Conservation (phyloP, 2,329 filamentous ascomycete genomes). For the Talaromyces sp. region DNA sequence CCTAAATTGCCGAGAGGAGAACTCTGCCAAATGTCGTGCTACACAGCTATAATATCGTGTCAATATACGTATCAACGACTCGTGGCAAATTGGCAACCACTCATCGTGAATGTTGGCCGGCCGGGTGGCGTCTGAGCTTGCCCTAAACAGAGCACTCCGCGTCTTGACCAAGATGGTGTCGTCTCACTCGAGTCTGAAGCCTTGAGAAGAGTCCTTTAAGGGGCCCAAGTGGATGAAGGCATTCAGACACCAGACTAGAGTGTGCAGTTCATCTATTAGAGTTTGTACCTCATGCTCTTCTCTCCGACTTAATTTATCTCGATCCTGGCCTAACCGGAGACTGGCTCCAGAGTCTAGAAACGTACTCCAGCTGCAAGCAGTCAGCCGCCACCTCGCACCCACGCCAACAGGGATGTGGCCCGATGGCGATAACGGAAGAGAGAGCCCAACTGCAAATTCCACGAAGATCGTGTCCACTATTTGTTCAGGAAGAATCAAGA, state of each 20-base stretch:
- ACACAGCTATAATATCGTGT: not conserved
- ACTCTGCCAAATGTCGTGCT: not conserved
- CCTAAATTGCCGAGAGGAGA: not conserved
- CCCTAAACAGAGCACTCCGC: slow-evolving; percentile 3
- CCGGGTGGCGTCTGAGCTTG: slow-evolving; percentile 3
- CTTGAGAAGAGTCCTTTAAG: not conserved
- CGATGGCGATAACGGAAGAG: slow-evolving; percentile 1
- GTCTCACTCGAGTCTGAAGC: no score
- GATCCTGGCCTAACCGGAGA: no score
- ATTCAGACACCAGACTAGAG: not conserved
- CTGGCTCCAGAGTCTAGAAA: not conserved
- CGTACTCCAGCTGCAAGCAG: not conserved
- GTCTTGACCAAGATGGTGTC: not conserved
- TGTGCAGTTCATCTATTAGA: not conserved
- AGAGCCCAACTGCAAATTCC: not conserved
- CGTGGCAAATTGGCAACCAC: slow-evolving; percentile 2
- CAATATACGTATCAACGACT: not conserved
- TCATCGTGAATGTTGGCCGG: not conserved
- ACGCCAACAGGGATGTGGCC: not conserved
- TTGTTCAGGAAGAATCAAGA: not conserved
- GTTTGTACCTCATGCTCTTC: not conserved
- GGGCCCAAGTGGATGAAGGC: not conserved
- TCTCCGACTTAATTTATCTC: no score
- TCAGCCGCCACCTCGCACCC: slow-evolving; percentile 2
- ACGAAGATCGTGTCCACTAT: not conserved